Conservation (phyloP, 1,284 basidiomycete species). For the Ceraceosorus bombacis region DNA sequence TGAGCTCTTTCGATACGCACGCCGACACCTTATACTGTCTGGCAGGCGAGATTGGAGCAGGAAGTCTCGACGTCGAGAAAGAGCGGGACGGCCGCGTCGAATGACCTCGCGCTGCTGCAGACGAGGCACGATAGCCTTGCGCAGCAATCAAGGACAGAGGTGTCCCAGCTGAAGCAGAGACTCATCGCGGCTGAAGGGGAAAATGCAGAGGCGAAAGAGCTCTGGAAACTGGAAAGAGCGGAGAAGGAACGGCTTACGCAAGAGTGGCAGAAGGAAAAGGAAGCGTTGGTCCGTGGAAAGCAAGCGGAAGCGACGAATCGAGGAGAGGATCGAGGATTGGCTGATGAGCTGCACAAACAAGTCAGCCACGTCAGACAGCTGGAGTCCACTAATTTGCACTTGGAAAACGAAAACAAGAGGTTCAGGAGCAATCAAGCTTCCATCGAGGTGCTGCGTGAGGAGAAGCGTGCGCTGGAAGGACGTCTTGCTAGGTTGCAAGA, state of each 20-base stretch:
- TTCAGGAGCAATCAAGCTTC: constrained; percentile 12
- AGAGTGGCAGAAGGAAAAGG: no score
- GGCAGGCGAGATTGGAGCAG: constrained; percentile 20
- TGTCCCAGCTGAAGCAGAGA: constrained; percentile 1
- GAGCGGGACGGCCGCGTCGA: constrained; percentile 7
- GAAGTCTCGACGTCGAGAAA: constrained; percentile 14
- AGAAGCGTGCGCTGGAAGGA: constrained; percentile 7
- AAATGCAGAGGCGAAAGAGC: neutral
- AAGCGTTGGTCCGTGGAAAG: no score
- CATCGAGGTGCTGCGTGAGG: constrained; percentile 5
- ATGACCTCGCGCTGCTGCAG: constrained; percentile 10
- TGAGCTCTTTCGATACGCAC: constrained; percentile 18
- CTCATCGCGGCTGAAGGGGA: neutral
- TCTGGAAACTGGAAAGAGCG: constrained; percentile 6
- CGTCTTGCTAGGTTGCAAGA: constrained; percentile 12
- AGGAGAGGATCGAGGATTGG: constrained; percentile 10
- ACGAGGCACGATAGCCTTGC: constrained; percentile 15
- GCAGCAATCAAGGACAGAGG: constrained; percentile 16
- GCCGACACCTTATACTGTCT: constrained; percentile 17
- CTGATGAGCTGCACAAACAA: constrained; percentile 2
- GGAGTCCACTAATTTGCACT: constrained; percentile 22
- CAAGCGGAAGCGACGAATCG: constrained; percentile 4
- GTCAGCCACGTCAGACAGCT: constrained; percentile 14
- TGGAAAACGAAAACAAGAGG: constrained; percentile 26
- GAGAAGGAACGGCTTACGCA: constrained; percentile 13